Percentiles rank a stretch among this genome's conserved stretches.
phyloP scores from a whole-genome alignment of 1,284 basidiomycete genomes.

The Ceratobasidium sp. region DNA sequence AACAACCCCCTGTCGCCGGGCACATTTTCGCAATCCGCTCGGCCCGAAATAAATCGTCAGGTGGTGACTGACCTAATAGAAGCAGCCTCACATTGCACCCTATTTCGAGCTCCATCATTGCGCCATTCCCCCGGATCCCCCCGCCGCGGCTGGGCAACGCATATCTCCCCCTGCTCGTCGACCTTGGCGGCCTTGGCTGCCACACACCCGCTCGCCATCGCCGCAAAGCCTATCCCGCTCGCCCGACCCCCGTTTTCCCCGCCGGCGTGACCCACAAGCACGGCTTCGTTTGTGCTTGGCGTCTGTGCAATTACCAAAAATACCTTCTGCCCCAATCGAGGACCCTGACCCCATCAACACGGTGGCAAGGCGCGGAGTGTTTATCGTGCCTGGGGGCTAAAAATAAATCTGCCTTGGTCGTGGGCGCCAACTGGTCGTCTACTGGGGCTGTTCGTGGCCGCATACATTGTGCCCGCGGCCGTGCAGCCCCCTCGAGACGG shows the following conservation, averaged over 20 bases:
- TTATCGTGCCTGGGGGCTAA: background rate
- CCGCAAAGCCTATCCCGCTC: background rate
- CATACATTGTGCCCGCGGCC: background rate
- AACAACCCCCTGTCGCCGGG: slow-evolving; percentile 3
- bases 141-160: background rate
- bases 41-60: slow-evolving; percentile 33
- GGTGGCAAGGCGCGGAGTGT: background rate
- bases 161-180: background rate
- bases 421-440: background rate
- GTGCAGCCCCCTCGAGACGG: background rate
- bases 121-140: background rate
- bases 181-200: background rate
- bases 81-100: background rate
- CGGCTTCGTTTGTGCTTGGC: slow-evolving; percentile 29
- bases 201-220: background rate
- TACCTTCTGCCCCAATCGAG: background rate
- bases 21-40: background rate
- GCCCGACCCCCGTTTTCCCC: slow-evolving; percentile 3
- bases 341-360: slow-evolving; percentile 28
- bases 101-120: slow-evolving; percentile 5
- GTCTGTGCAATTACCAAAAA: slow-evolving; percentile 31
- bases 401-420: background rate
- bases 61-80: slow-evolving; percentile 17
- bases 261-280: slow-evolving; percentile 19
- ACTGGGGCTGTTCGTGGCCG: background rate